These are phyloP conservation scores for Solanum infundibuliforme DNA, from an alignment of 257 asterid genomes.

Conservation along the genomic window DNA sequence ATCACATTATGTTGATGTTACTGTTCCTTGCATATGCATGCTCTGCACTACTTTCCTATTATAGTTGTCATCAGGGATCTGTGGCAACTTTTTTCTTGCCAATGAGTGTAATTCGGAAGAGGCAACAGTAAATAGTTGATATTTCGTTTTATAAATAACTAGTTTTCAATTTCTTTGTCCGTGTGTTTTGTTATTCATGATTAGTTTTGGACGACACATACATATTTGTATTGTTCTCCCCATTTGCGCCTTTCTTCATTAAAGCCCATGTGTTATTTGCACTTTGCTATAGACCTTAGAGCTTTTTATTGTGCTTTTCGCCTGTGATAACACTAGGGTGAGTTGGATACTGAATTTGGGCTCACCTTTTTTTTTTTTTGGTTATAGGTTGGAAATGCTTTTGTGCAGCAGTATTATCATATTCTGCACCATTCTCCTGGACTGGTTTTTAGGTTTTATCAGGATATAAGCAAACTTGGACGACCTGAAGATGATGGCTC, in stretches of 20 bases:
- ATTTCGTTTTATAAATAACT: neutral
- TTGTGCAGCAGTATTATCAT: constrained; percentile 81
- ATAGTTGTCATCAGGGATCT: neutral
- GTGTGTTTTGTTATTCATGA: neutral
- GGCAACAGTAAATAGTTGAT: neutral
- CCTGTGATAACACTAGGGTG: neutral
- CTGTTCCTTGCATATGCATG: neutral
- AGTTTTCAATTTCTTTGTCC: neutral
- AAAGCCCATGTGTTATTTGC: neutral
- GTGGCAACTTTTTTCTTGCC: neutral
- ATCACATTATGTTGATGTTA: neutral
- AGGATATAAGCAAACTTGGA: constrained; percentile 75
- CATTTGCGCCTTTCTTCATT: neutral
- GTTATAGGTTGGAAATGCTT: constrained; percentile 76
- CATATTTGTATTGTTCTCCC: neutral
- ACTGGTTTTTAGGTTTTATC: constrained; percentile 64
- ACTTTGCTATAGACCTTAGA: neutral
- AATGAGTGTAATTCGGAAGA: neutral
- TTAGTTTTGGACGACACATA: neutral
- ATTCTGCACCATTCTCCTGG: constrained; percentile 75
- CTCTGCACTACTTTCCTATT: neutral
- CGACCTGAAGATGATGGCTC: constrained; percentile 80
- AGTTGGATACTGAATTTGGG: neutral
- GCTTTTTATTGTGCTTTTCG: neutral
- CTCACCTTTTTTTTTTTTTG: neutral